Conservation (phyloP, 106 monocot genomes). For the Chionographis japonica region DNA sequence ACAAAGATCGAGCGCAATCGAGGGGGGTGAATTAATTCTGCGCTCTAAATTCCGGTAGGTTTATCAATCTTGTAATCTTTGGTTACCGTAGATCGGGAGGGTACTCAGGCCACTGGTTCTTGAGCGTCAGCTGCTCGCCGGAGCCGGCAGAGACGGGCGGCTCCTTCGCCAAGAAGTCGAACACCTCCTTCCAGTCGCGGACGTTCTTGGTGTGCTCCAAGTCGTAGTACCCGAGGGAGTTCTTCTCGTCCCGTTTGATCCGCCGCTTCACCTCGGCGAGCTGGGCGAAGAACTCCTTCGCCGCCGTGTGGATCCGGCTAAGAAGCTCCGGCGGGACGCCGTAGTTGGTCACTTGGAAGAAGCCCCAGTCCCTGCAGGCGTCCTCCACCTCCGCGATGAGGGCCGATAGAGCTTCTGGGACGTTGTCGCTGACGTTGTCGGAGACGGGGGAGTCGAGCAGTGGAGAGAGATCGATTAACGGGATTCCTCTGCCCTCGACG, state of each 20-base stretch:
- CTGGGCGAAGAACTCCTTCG: conserved; percentile 49
- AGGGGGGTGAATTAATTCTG: neutral
- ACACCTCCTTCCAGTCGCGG: conserved; percentile 62
- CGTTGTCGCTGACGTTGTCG: conserved; percentile 2
- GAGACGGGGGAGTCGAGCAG: conserved; percentile 8
- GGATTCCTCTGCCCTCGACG: conserved; percentile 39
- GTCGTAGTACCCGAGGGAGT: conserved; percentile 52
- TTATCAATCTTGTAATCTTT: no score
- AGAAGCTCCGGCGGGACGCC: conserved; percentile 34
- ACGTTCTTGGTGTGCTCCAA: conserved; percentile 51
- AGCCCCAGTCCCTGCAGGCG: conserved; percentile 61
- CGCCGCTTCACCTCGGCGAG: conserved; percentile 43
- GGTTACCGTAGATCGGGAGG: conserved; percentile 41
- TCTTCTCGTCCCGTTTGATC: conserved; percentile 37
- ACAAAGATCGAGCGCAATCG: neutral
- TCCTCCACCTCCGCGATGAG: conserved; percentile 33
- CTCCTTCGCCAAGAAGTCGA: conserved; percentile 32
- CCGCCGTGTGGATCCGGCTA: conserved; percentile 16
- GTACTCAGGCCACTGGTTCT: conserved; percentile 52
- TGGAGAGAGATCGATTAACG: conserved; percentile 38
- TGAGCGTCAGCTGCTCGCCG: conserved; percentile 5
- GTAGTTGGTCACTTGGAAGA: conserved; percentile 72
- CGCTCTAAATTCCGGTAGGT: no score
- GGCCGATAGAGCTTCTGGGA: conserved; percentile 1
- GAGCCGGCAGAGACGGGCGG: neutral